Percentiles rank a stretch among this genome's conserved stretches.
Conservation (phyloP, 2,329 filamentous ascomycete genomes). For the Aspergillus sp. region DNA sequence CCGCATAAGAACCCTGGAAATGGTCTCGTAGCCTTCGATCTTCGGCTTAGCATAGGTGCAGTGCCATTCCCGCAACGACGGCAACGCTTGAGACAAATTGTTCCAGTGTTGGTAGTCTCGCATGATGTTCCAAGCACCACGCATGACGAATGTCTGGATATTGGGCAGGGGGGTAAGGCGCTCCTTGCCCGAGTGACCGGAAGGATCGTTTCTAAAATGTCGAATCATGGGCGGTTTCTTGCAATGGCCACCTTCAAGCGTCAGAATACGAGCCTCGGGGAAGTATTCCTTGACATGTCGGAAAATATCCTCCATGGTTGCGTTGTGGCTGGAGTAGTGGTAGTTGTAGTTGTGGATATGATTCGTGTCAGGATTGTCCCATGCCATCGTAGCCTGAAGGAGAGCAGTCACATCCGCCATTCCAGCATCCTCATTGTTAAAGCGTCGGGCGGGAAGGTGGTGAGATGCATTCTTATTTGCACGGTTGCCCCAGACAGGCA, state of each 20-base stretch:
- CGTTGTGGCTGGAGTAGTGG: slow-evolving; percentile 52
- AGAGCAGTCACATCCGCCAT: slow-evolving; percentile 17
- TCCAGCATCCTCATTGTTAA: slow-evolving; percentile 15
- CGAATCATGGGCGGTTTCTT: slow-evolving; percentile 67
- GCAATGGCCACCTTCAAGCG: slow-evolving; percentile 70
- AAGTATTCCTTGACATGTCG: slow-evolving; percentile 57
- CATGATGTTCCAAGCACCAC: slow-evolving; percentile 74
- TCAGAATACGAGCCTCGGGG: slow-evolving; percentile 60
- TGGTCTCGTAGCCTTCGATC: slow-evolving; percentile 66
- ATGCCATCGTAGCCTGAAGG: slow-evolving; percentile 18
- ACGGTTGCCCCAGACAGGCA: slow-evolving; percentile 64
- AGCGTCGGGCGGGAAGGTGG: slow-evolving; percentile 19
- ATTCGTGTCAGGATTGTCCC: slow-evolving; percentile 22
- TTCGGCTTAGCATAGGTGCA: slow-evolving; percentile 63
- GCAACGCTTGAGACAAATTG: slow-evolving; percentile 58
- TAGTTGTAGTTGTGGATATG: slow-evolving; percentile 24
- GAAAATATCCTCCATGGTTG: slow-evolving; percentile 66
- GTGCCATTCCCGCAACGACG: slow-evolving; percentile 56
- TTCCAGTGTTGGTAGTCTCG: slow-evolving; percentile 59
- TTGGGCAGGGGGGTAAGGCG: slow-evolving; percentile 47
- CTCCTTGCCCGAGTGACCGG: slow-evolving; percentile 23
- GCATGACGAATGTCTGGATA: slow-evolving; percentile 64
- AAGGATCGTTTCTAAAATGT: slow-evolving; percentile 45
- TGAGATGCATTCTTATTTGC: slow-evolving; percentile 42
- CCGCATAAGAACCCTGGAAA: slow-evolving; percentile 58